Evolutionary conservation across 257 asterid genomes (phyloP).

Genomic region (Solanum pimpinellifolium): DNA sequence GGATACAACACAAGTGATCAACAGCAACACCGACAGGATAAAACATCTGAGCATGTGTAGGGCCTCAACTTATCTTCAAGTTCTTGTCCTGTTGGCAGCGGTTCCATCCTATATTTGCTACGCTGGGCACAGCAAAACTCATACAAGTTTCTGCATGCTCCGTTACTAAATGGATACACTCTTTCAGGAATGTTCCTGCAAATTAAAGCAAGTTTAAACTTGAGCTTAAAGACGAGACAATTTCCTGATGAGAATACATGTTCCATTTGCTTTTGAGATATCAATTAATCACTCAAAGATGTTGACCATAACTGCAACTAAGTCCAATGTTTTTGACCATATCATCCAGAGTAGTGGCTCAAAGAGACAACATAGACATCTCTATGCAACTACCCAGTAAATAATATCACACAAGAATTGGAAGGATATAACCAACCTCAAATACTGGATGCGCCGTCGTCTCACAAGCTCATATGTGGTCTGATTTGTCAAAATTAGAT

Average conservation of each 20-base stretch:
- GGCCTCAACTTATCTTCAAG: constrained; percentile 68
- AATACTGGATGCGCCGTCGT: constrained; percentile 67
- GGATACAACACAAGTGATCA: neutral
- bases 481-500: constrained; percentile 83
- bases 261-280: neutral
- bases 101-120: constrained; percentile 48
- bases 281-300: neutral
- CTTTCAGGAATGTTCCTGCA: constrained; percentile 84
- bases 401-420: neutral
- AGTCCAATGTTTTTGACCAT: neutral
- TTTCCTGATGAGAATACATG: neutral
- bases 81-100: constrained; percentile 56
- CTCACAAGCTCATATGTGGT: constrained; percentile 94
- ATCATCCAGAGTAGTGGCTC: neutral
- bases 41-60: constrained; percentile 55
- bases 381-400: neutral
- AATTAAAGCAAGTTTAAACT: neutral
- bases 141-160: constrained; percentile 77
- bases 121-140: constrained; percentile 47
- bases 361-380: neutral
- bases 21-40: constrained; percentile 80
- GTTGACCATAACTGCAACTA: neutral
- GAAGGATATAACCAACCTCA: constrained; percentile 47
- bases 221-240: neutral
- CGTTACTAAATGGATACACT: constrained; percentile 78